Evolutionary conservation across 139 green algal species (phyloP), one percentile per base, ranked within the genome.

Genomic region (Chlorella sp.): DNA sequence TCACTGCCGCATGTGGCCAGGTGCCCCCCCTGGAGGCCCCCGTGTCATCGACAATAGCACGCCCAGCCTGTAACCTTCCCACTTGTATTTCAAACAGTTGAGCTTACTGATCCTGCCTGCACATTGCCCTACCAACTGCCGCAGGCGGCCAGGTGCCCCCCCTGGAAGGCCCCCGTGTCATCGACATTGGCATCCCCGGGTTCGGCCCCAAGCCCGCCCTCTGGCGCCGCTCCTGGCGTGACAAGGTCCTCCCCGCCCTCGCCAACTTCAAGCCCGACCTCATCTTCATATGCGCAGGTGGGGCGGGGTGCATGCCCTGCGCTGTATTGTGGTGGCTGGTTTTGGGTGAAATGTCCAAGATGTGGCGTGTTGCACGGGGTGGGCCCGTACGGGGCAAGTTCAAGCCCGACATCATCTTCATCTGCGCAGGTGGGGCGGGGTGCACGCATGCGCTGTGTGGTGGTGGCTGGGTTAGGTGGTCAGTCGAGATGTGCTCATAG

Each of bases 31-130:
- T 81, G 11, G 81, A 89, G 7, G 93, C 4, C 97, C 97, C 0
- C 95, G 96, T 28, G 91, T 99, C 79, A 98, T 99, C 88, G 97
- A 99, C 80, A 96, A 98, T 32, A 96, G 96, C 79, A 97, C 98
- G 82, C 89, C 93, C 26, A 57, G 5, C 5, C 48, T 57, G 48
- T 57, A 57, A 18, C 60, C 60, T 14, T 68, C 15, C 60, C 60
- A 18, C 60, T 68, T 14, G 15, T 68, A 18, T 68, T 68, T 68
- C 60, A 14, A 68, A 2, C 64, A 57, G 9, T 57, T 16, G 48
- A 57, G 48, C 48, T 71, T 71, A 28, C 69, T 77, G 26, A 12
- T 16, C 11, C 42, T 71, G 14, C 26, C 80, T 34, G 22, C 75
- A 19, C 5, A 30, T 3, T 24, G 48, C 34, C 21, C 12, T 26